Percentiles rank a stretch among this genome's conserved stretches.
Conservation (phyloP, 2,329 filamentous ascomycete species). For the Aspergillus sp. region DNA sequence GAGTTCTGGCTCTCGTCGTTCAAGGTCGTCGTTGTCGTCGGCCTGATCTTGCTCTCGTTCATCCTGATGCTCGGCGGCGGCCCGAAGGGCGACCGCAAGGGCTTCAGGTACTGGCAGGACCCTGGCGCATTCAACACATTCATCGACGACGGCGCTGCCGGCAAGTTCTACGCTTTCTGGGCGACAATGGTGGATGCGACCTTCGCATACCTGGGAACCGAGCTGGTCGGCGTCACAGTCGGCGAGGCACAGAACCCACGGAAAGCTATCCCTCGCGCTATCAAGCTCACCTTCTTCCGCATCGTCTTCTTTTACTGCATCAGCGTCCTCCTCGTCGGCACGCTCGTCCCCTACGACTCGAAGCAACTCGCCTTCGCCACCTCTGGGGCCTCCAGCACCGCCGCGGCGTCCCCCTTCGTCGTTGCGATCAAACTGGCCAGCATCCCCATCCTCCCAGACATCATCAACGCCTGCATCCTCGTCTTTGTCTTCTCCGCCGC, state of each 20-base stretch:
- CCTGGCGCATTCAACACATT: constrained; percentile 51
- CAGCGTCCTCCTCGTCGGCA: constrained; percentile 64
- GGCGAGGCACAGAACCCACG: constrained; percentile 73
- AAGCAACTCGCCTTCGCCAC: constrained; percentile 44
- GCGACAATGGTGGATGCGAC: constrained; percentile 64
- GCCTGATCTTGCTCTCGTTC: constrained; percentile 56
- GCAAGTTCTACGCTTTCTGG: constrained; percentile 57
- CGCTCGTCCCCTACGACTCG: constrained; percentile 66
- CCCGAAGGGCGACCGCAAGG: constrained; percentile 51
- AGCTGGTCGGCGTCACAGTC: constrained; percentile 68
- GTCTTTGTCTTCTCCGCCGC: constrained; percentile 68
- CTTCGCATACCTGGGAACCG: constrained; percentile 69
- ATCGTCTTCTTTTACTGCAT: constrained; percentile 73
- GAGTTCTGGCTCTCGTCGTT: constrained; percentile 52
- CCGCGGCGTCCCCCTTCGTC: constrained; percentile 64
- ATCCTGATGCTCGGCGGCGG: constrained; percentile 58
- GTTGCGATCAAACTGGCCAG: constrained; percentile 58
- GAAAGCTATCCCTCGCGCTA: constrained; percentile 65
- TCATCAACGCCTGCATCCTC: constrained; percentile 65
- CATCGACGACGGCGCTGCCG: constrained; percentile 35
- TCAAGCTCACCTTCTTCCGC: constrained; percentile 72
- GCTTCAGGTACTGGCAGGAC: constrained; percentile 57
- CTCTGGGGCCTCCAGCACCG: constrained; percentile 34
- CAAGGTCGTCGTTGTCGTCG: constrained; percentile 59
- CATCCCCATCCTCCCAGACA: constrained; percentile 54